Conservation (phyloP, 73 alveolate genomes). For the Tetrahymena elliotti region DNA sequence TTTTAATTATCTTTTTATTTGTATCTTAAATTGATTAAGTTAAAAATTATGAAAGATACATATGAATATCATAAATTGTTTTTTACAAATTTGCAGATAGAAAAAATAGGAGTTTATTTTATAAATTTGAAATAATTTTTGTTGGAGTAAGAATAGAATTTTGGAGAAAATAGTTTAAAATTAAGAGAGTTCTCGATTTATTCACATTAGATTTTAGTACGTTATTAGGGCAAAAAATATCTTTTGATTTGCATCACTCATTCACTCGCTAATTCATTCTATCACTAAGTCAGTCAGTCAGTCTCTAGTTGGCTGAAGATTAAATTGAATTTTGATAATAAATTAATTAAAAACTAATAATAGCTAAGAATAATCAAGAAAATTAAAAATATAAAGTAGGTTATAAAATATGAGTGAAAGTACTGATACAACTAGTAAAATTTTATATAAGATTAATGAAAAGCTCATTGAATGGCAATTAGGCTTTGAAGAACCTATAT, state of each 20-base stretch:
- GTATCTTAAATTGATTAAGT: too few species aligned
- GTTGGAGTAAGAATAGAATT: neutral
- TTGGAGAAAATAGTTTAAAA: neutral
- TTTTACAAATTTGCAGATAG: too few species aligned
- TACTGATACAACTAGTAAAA: neutral
- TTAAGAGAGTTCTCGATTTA: neutral
- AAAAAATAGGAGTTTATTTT: too few species aligned
- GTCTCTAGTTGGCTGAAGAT: too few species aligned
- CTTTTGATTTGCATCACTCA: neutral
- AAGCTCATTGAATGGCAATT: neutral
- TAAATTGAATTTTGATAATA: neutral
- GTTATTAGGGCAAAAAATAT: neutral
- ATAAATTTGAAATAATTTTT: too few species aligned
- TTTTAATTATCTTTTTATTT: too few species aligned
- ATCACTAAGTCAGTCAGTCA: too few species aligned
- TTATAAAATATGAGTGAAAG: neutral
- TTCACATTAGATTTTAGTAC: too few species aligned
- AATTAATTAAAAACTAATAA: neutral
- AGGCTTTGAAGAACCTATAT: neutral
- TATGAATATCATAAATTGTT: too few species aligned
- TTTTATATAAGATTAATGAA: neutral
- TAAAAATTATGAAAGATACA: too few species aligned
- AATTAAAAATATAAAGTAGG: neutral
- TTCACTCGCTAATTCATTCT: neutral
- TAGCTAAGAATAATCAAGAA: neutral